These are phyloP conservation scores for Lipomyces sp. DNA, from an alignment of 805 yeast species.

Conservation along the genomic window DNA sequence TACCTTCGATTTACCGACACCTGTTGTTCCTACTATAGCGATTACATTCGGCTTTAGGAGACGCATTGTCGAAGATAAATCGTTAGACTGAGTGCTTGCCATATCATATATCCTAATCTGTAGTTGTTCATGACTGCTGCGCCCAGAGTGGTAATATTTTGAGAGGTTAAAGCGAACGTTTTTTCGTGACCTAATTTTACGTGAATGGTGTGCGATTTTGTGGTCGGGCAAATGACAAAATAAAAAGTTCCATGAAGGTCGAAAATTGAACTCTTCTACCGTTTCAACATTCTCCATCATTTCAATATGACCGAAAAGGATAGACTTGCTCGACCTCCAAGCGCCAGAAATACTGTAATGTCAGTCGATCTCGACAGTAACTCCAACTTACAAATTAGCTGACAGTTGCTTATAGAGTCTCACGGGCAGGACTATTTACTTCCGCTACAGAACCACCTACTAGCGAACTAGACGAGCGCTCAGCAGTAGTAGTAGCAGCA, in stretches of 20 bases:
- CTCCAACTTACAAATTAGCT: background rate
- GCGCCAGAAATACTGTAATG: conserved; percentile 1
- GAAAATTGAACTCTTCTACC: background rate
- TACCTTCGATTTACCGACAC: conserved; percentile 91
- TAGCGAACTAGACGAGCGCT: background rate
- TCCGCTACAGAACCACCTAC: background rate
- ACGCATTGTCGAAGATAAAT: background rate
- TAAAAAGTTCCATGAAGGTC: no score
- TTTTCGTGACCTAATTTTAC: background rate
- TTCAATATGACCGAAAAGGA: background rate
- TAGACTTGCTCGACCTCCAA: conserved; percentile 4
- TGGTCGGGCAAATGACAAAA: no score
- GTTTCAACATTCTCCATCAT: background rate
- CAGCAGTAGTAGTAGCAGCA: background rate
- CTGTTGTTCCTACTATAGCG: conserved; percentile 89
- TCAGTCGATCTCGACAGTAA: background rate
- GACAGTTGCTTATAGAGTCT: conserved; percentile 1
- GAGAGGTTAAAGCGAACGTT: no score
- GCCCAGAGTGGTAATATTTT: no score
- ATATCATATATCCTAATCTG: background rate
- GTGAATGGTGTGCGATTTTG: background rate
- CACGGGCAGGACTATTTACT: conserved; percentile 1
- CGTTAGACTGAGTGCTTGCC: background rate
- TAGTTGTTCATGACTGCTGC: background rate
- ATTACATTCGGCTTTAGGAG: conserved; percentile 50